Conservation (phyloP, 441 rosid species). For the Bruguiera hainesii region DNA sequence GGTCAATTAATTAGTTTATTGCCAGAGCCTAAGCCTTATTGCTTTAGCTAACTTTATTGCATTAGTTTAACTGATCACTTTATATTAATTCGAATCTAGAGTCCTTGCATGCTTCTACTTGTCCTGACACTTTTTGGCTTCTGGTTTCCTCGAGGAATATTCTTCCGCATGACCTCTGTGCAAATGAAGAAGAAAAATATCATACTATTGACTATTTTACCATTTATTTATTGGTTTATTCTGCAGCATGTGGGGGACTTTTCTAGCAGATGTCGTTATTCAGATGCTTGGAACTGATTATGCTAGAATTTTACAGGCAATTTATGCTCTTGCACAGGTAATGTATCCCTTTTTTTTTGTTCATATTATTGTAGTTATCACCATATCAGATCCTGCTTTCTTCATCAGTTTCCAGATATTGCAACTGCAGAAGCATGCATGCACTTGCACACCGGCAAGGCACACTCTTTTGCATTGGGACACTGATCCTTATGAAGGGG, state of each 20-base stretch:
- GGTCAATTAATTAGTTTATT: too few relatives aligned
- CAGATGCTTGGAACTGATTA: constrained; percentile 98
- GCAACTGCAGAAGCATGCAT: too few relatives aligned
- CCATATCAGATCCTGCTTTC: constrained; percentile 1
- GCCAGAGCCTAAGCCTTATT: too few relatives aligned
- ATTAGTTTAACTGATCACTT: too few relatives aligned
- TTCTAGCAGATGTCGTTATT: constrained; percentile 89
- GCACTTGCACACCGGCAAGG: too few relatives aligned
- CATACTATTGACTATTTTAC: not conserved
- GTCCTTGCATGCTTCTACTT: not conserved
- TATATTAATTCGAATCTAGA: not conserved
- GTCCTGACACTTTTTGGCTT: not conserved
- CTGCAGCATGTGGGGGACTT: constrained; percentile 93
- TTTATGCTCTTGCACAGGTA: constrained; percentile 95
- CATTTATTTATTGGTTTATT: constrained; percentile 1
- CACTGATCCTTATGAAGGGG: too few relatives aligned
- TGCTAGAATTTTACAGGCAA: constrained; percentile 87
- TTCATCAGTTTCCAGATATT: not conserved
- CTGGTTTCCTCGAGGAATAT: not conserved
- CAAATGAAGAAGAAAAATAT: not conserved
- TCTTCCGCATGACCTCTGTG: not conserved
- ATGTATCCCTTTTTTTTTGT: not conserved
- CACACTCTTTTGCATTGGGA: too few relatives aligned
- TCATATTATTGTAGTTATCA: not conserved
- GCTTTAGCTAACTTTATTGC: too few relatives aligned